Base-by-base conservation (phyloP, 73 alveolate species). In the Blepharisma stoltei region DNA sequence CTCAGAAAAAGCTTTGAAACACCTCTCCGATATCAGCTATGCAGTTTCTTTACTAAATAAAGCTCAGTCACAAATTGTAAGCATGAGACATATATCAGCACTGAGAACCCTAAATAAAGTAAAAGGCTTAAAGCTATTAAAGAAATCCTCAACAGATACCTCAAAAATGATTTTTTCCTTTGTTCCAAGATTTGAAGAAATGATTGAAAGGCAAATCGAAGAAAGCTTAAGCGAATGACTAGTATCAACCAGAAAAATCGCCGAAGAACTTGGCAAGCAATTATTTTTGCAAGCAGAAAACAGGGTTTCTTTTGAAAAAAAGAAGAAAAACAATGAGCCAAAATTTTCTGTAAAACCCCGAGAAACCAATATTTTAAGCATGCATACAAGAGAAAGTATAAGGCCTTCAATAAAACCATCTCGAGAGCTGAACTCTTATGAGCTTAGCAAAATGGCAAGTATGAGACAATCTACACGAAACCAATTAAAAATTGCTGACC, bases 231-330 rank as follows among this genome's bases (percentile, higher is more conserved):
- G 73, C 23, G 73, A 60, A 8, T 60, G 73, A 38, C 47, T 60
- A 18, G 73, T 60, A 2, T 14, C 14, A 60, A 60, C 73, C 23
- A 60, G 73, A 25, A 60, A 60, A 60, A 60, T 14, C 2, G 73
- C 73, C 14, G 73, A 60, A 60, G 45, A 14, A 2, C 48, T 60
- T 60, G 73, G 73, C 46, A 60, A 60, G 23, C 73, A 60, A 60
- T 9, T 60, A 9, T 60, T 60, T 60, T 8, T 60, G 11, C 48
- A 60, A 18, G 73, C 73, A 1, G 73, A 60, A 60, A 25, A 25
- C 45, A n/a, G 45, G 3, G 11, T 60, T 8, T n/a, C 48, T 14
- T 25, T 60, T 2, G 73, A 60, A 20, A 60, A 60, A 60, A n/a
- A 60, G 73, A 60, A 60, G 46, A 60, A 60, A 60, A 20, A 25